Percentiles rank a stretch among this genome's conserved stretches.
phyloP scores from a whole-genome alignment of 2,329 filamentous ascomycete genomes.

The Alternaria dauci region DNA sequence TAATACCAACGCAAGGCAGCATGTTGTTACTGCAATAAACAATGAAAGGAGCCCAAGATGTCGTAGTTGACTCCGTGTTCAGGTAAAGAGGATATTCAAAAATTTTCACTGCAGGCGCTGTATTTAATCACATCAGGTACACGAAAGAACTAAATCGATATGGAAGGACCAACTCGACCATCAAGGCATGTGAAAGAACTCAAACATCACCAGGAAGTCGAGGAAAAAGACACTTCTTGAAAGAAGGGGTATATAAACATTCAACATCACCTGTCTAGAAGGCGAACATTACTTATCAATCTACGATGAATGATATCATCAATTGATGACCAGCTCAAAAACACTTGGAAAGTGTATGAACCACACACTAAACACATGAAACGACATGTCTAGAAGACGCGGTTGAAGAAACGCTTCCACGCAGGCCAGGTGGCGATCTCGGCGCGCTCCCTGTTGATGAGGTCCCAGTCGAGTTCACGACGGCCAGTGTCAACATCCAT shows the following conservation, averaged over 20 bases:
- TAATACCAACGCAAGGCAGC: neutral
- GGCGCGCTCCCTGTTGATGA: slow-evolving; percentile 64
- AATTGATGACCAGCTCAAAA: neutral
- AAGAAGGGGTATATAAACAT: slow-evolving; percentile 11
- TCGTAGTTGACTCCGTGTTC: too few relatives aligned
- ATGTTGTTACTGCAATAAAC: neutral
- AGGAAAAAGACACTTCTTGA: neutral
- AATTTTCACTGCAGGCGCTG: too few relatives aligned
- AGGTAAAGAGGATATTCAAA: too few relatives aligned
- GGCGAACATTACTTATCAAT: slow-evolving; percentile 3
- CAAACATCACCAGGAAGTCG: neutral
- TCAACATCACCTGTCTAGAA: slow-evolving; percentile 1
- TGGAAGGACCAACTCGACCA: neutral
- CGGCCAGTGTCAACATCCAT: slow-evolving; percentile 74
- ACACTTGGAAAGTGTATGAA: neutral
- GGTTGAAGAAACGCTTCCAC: slow-evolving; percentile 53
- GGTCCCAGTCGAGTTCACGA: slow-evolving; percentile 71
- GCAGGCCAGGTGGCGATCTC: slow-evolving; percentile 61
- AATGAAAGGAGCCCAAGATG: neutral
- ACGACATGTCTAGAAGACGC: slow-evolving; percentile 38
- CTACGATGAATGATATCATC: neutral
- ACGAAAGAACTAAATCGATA: neutral
- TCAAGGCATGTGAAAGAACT: neutral
- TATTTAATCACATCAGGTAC: slow-evolving; percentile 50
- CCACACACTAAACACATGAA: neutral